phyloP scores from a whole-genome alignment of 1,284 basidiomycete genomes.

The Tylopilus orsonianus region DNA sequence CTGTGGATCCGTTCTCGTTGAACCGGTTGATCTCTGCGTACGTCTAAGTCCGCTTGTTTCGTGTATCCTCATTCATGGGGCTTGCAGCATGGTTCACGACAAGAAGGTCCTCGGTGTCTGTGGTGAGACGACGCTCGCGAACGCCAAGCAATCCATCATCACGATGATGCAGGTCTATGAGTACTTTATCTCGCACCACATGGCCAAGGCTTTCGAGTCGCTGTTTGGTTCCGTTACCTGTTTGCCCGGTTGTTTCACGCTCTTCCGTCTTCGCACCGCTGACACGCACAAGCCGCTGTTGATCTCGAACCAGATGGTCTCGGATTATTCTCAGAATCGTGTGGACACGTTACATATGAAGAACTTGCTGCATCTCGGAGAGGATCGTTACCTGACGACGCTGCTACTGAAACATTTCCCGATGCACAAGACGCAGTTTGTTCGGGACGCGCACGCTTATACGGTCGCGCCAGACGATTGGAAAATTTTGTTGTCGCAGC shows the following conservation, averaged over 20 bases:
- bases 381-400: conserved; percentile 98
- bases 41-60: conserved; percentile 32
- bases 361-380: conserved; percentile 94
- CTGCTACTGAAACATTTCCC: conserved; percentile 94
- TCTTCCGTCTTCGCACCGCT: conserved; percentile 90
- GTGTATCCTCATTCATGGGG: neutral
- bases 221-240: conserved; percentile 98
- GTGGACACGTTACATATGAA: conserved; percentile 98
- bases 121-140: conserved; percentile 88
- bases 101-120: conserved; percentile 93
- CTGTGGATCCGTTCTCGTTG: conserved; percentile 81
- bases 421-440: conserved; percentile 90
- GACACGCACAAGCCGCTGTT: conserved; percentile 90
- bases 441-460: conserved; percentile 89
- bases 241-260: conserved; percentile 96
- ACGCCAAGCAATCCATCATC: conserved; percentile 90
- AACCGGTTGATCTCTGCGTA: conserved; percentile 91
- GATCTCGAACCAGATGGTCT: conserved; percentile 86
- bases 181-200: conserved; percentile 96
- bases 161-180: conserved; percentile 99
- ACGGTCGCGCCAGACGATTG: conserved; percentile 93
- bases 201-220: conserved; percentile 97
- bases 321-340: conserved; percentile 94
- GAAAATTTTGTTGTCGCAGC: conserved; percentile 94
- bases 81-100: conserved; percentile 80